Conservation (phyloP, 257 asterid genomes). For the Petunia axillaris region DNA sequence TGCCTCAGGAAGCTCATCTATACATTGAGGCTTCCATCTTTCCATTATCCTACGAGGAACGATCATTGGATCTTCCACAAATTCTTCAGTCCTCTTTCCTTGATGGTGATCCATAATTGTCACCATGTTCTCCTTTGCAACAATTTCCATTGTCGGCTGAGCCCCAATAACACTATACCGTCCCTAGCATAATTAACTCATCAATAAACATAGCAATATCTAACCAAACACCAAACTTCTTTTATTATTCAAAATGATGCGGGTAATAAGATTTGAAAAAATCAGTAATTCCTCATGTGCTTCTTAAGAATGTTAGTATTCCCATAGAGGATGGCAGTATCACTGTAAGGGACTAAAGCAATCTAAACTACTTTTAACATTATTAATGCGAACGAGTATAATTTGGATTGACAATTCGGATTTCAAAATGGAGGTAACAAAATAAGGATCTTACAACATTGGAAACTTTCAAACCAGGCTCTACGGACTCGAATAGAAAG, state of each 20-base stretch:
- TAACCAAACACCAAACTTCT: conserved; percentile 7
- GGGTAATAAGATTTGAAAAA: conserved; percentile 21
- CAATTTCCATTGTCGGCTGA: conserved; percentile 94
- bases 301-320: not conserved
- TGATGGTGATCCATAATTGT: conserved; percentile 76
- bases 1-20: conserved; percentile 93
- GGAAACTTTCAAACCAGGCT: conserved; percentile 78
- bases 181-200: conserved; percentile 62
- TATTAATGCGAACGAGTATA: not conserved
- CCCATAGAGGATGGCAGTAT: not conserved
- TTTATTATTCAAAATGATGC: not conserved
- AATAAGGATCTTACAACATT: conserved; percentile 57
- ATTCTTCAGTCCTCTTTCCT: conserved; percentile 59
- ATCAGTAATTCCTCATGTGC: not conserved
- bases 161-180: conserved; percentile 93
- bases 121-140: conserved; percentile 85
- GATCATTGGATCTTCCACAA: conserved; percentile 88
- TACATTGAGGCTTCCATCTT: conserved; percentile 84
- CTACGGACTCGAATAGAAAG: conserved; percentile 89
- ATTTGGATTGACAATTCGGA: not conserved
- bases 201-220: conserved; percentile 36
- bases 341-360: not conserved
- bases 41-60: conserved; percentile 88
- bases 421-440: conserved; percentile 16
- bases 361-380: conserved; percentile 13